Evolutionary conservation across 1,284 basidiomycete genomes (phyloP).

Genomic region (Bjerkandera adusta): DNA sequence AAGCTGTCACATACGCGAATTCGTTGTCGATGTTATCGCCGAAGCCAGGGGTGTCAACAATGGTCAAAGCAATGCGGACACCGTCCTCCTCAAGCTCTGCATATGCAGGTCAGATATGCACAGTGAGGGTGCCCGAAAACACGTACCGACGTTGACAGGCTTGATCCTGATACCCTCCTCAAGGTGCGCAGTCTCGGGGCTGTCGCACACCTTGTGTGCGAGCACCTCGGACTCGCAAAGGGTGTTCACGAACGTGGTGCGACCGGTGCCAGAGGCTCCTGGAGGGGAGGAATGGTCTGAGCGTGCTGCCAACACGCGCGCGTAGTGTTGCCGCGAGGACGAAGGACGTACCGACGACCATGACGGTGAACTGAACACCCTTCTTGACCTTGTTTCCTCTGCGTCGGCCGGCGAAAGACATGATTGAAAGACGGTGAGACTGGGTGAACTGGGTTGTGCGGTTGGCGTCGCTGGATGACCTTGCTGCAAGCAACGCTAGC

Average conservation of each 20-base stretch:
- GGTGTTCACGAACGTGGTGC: conserved; percentile 98
- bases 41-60: conserved; percentile 98
- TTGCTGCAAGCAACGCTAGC: conserved; percentile 5
- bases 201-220: conserved; percentile 82
- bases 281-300: conserved; percentile 11
- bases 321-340: conserved; percentile 19
- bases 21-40: conserved; percentile 99
- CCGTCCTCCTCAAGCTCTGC: conserved; percentile 98
- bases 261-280: conserved; percentile 96
- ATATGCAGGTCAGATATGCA: no score
- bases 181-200: conserved; percentile 87
- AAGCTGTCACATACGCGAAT: conserved; percentile 74
- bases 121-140: conserved; percentile 6
- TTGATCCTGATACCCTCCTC: conserved; percentile 97
- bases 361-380: conserved; percentile 81
- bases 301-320: conserved; percentile 13
- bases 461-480: conserved; percentile 10
- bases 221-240: conserved; percentile 93
- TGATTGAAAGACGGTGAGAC: conserved; percentile 42
- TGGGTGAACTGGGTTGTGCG: conserved; percentile 17
- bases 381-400: conserved; percentile 96
- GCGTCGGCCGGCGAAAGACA: conserved; percentile 84
- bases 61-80: conserved; percentile 95
- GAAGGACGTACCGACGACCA: conserved; percentile 69
- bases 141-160: conserved; percentile 89